Conservation (phyloP, 306 rosid genomes). For the Albizia julibrissin region DNA sequence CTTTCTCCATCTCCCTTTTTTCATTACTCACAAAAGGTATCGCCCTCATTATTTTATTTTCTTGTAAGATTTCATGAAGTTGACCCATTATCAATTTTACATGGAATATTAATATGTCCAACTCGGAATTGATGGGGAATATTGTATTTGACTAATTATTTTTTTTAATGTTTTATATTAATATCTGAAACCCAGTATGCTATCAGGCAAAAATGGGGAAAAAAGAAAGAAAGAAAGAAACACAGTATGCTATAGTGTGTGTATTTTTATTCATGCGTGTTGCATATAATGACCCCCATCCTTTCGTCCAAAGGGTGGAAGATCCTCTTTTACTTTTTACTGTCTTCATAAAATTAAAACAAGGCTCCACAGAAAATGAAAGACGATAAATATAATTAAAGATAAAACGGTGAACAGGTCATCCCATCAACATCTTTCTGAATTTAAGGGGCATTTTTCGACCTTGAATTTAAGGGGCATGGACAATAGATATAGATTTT, state of each 20-base stretch:
- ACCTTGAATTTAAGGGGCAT: background rate
- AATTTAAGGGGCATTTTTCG: background rate
- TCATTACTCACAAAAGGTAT: background rate
- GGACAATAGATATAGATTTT: no score
- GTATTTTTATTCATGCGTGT: background rate
- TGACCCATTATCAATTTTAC: background rate
- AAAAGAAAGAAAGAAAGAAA: no score
- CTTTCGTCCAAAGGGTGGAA: background rate
- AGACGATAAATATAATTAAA: background rate
- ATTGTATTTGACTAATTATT: background rate
- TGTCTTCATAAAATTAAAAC: background rate
- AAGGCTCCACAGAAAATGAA: background rate
- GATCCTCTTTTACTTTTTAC: background rate
- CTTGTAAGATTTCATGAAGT: constrained; percentile 10
- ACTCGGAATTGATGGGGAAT: background rate
- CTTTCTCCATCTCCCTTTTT: constrained; percentile 13
- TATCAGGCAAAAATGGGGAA: no score
- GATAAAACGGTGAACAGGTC: background rate
- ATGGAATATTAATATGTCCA: background rate
- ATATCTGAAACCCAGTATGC: background rate
- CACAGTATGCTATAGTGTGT: no score
- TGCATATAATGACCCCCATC: background rate
- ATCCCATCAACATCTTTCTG: background rate
- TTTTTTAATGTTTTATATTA: background rate
- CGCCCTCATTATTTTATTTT: constrained; percentile 5